A percentile compares a stretch with the other conserved stretches of the same genome.
Evolutionary conservation across 345 rosid genomes (phyloP).

Genomic region (Salix exigua): DNA sequence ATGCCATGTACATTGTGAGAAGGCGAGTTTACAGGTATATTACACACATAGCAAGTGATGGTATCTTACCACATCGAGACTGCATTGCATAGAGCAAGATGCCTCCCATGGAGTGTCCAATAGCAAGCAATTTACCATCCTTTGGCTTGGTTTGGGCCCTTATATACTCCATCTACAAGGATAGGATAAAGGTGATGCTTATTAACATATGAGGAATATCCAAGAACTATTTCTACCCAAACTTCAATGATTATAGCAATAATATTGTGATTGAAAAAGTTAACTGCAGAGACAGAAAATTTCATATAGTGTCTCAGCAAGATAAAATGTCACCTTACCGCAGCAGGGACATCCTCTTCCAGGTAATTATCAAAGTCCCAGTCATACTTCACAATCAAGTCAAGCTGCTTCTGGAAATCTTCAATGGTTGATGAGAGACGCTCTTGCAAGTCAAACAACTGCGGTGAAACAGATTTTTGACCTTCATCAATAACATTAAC

Average conservation of each 20-base stretch:
- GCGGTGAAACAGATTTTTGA: slow-evolving; percentile 77
- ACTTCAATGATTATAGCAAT: neutral
- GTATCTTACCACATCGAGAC: slow-evolving; percentile 53
- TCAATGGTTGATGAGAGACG: slow-evolving; percentile 73
- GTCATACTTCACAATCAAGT: slow-evolving; percentile 76
- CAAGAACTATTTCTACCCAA: neutral
- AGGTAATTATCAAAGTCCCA: slow-evolving; percentile 96
- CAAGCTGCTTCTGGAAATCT: slow-evolving; percentile 92
- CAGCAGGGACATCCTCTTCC: slow-evolving; percentile 97
- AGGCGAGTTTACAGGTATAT: neutral
- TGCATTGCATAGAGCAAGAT: slow-evolving; percentile 66
- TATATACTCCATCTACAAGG: slow-evolving; percentile 60
- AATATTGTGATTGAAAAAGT: neutral
- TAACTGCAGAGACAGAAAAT: neutral
- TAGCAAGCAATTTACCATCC: slow-evolving; percentile 65
- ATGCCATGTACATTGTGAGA: neutral
- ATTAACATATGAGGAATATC: neutral
- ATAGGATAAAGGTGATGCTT: slow-evolving; percentile 6
- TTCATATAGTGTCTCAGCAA: slow-evolving; percentile 28
- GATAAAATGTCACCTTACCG: slow-evolving; percentile 75
- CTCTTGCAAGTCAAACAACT: slow-evolving; percentile 72
- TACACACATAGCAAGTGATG: neutral
- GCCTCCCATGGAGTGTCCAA: slow-evolving; percentile 87
- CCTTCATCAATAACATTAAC: slow-evolving; percentile 78
- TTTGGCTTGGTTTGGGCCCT: slow-evolving; percentile 44